Conservation (phyloP, 2,329 filamentous ascomycete species). For the Ophiostoma ips region DNA sequence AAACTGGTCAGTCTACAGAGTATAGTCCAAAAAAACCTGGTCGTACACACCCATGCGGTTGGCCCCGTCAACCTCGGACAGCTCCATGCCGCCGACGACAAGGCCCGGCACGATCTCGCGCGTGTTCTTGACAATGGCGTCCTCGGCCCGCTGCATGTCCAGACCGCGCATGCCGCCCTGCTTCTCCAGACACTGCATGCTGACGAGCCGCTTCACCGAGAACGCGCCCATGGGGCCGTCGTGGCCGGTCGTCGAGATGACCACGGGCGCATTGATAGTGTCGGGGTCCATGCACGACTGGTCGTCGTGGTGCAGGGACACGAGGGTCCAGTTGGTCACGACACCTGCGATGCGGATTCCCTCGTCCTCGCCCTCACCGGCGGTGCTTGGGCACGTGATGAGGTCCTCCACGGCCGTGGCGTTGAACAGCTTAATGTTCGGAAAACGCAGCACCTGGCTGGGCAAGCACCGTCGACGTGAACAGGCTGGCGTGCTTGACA, state of each 20-base stretch:
- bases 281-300: slow-evolving; percentile 96
- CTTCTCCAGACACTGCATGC: slow-evolving; percentile 70
- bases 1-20: too few relatives aligned
- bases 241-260: slow-evolving; percentile 84
- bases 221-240: slow-evolving; percentile 88
- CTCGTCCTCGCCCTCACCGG: slow-evolving; percentile 26
- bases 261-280: slow-evolving; percentile 82
- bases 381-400: slow-evolving; percentile 54
- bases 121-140: slow-evolving; percentile 85
- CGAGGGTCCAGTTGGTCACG: slow-evolving; percentile 91
- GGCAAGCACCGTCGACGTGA: slow-evolving; percentile 78
- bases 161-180: slow-evolving; percentile 86
- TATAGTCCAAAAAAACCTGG: too few relatives aligned
- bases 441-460: slow-evolving; percentile 68
- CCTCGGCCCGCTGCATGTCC: slow-evolving; percentile 84
- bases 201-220: slow-evolving; percentile 77
- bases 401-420: slow-evolving; percentile 85
- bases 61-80: slow-evolving; percentile 78
- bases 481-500: slow-evolving; percentile 85
- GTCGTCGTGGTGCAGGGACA: slow-evolving; percentile 75
- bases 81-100: slow-evolving; percentile 90
- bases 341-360: slow-evolving; percentile 68
- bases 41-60: slow-evolving; percentile 90
- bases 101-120: slow-evolving; percentile 77
- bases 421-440: slow-evolving; percentile 94